phyloP scores from a whole-genome alignment of 306 rosid species.

The Cicer bijugum region DNA sequence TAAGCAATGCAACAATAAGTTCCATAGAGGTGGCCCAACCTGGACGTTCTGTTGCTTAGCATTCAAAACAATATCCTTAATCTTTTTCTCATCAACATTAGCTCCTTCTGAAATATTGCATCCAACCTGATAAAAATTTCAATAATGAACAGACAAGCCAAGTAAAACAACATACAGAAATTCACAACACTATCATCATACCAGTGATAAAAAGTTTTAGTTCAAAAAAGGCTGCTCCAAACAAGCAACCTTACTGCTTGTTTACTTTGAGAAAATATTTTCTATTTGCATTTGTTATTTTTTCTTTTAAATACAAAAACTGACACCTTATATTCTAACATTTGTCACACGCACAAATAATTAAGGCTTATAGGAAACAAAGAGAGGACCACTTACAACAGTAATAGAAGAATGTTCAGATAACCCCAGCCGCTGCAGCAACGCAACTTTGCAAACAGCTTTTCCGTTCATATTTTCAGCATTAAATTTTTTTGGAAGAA shows the following conservation, averaged over 20 bases:
- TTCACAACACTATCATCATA: too few relatives aligned
- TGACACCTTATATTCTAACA: background rate
- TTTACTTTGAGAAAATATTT: too few relatives aligned
- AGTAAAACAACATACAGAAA: too few relatives aligned
- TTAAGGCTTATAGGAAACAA: conserved; percentile 17
- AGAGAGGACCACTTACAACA: conserved; percentile 56
- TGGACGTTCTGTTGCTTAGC: conserved; percentile 56
- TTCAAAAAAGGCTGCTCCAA: too few relatives aligned
- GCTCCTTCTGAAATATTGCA: conserved; percentile 60
- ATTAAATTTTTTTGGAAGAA: conserved; percentile 70
- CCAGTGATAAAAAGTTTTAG: too few relatives aligned
- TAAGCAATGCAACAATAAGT: conserved; percentile 35
- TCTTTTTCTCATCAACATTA: conserved; percentile 56
- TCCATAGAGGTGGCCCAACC: conserved; percentile 57
- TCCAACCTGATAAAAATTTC: conserved; percentile 61
- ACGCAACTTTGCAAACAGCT: conserved; percentile 67
- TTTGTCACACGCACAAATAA: conserved; percentile 23
- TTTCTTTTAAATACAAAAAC: too few relatives aligned
- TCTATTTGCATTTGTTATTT: too few relatives aligned
- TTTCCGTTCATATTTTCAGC: conserved; percentile 74
- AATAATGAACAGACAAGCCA: background rate
- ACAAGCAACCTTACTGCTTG: too few relatives aligned
- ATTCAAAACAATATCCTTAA: conserved; percentile 56
- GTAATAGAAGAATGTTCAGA: conserved; percentile 56
- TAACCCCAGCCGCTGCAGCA: conserved; percentile 66